Evolutionary conservation across 257 asterid species (phyloP).

Genomic region (Apocynum venetum): DNA sequence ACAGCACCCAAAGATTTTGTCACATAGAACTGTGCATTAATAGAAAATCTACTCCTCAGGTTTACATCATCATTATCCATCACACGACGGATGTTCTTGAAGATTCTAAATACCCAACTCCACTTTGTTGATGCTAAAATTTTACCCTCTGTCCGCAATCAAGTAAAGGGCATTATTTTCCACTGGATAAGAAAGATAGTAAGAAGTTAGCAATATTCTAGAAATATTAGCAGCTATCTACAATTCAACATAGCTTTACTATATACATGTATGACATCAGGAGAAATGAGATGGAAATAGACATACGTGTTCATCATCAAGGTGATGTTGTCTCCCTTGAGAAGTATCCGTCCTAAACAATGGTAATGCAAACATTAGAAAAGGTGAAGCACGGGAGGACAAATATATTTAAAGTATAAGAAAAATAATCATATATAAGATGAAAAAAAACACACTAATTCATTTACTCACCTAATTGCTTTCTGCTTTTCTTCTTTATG

Average conservation of each 20-base stretch:
- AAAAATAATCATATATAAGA: neutral
- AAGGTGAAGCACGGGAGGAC: neutral
- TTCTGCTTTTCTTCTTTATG: conserved; percentile 52
- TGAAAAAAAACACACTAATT: neutral
- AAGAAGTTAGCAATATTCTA: neutral
- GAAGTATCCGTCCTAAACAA: conserved; percentile 43
- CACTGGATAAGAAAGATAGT: conserved; percentile 3
- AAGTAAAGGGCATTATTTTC: neutral
- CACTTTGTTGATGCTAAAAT: neutral
- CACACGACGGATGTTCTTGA: neutral
- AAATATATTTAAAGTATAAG: neutral
- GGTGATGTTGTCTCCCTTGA: conserved; percentile 51
- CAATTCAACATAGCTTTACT: neutral
- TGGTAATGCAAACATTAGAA: conserved; percentile 9
- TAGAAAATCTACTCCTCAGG: conserved; percentile 1
- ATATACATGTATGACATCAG: neutral
- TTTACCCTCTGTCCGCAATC: neutral
- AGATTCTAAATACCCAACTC: neutral
- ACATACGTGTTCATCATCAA: conserved; percentile 53
- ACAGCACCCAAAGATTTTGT: too few species aligned
- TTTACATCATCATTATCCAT: neutral
- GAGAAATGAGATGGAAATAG: neutral
- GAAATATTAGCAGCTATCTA: neutral
- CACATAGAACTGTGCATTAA: neutral
- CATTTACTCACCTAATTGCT: conserved; percentile 40